Conservation (phyloP, 768 basidiomycete genomes). For the Tubosaeta sp. region DNA sequence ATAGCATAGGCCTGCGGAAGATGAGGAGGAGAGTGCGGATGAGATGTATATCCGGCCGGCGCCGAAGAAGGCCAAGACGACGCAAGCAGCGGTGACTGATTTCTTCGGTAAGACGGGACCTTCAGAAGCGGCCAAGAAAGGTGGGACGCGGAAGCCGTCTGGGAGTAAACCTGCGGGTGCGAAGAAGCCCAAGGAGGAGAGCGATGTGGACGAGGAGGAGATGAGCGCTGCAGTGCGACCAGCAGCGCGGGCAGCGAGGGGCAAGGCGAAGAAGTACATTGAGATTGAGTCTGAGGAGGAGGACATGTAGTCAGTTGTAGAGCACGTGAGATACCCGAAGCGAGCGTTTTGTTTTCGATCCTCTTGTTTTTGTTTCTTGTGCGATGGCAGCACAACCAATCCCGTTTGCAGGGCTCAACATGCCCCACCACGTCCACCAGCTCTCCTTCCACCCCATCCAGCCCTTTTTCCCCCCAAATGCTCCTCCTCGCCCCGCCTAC, state of each 20-base stretch:
- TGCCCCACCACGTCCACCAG: conserved; percentile 34
- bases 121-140: conserved; percentile 36
- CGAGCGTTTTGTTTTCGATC: conserved; percentile 5
- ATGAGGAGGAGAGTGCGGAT: conserved; percentile 39
- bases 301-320: conserved; percentile 41
- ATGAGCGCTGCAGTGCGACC: conserved; percentile 42
- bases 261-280: conserved; percentile 56
- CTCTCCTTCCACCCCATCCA: conserved; percentile 63
- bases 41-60: conserved; percentile 42
- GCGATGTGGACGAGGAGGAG: conserved; percentile 44
- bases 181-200: conserved; percentile 44
- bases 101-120: conserved; percentile 51
- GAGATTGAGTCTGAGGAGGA: conserved; percentile 50
- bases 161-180: too few relatives aligned
- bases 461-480: conserved; percentile 53
- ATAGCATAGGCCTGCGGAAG: conserved; percentile 20
- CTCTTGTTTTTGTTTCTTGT: not conserved
- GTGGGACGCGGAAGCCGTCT: conserved; percentile 49
- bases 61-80: conserved; percentile 48
- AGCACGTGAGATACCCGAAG: conserved; percentile 16
- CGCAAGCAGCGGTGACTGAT: conserved; percentile 47
- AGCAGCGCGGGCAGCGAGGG: conserved; percentile 44
- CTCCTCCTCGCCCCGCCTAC: conserved; percentile 47
- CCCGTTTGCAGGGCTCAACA: conserved; percentile 35
- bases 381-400: conserved; percentile 34